Percentiles rank a stretch among this genome's conserved stretches.
These are phyloP conservation scores for Boletellus sp. DNA, from an alignment of 768 basidiomycete species.

Conservation along the genomic window DNA sequence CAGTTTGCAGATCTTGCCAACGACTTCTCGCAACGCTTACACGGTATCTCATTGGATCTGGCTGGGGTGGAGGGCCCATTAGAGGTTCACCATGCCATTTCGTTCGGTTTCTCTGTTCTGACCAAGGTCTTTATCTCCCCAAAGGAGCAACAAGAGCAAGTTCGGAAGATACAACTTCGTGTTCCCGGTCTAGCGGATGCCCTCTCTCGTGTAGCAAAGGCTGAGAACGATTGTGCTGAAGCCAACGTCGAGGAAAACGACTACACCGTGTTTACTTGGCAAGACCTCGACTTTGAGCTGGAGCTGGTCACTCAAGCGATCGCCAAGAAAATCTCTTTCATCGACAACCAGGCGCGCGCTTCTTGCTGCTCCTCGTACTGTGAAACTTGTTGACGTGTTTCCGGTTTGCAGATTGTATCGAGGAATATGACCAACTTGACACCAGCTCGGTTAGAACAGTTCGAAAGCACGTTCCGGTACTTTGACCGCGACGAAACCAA, in stretches of 20 bases:
- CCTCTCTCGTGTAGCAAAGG: conserved; percentile 51
- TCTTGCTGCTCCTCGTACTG: background rate
- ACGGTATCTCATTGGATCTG: conserved; percentile 66
- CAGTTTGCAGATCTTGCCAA: conserved; percentile 77
- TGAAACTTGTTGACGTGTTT: conserved; percentile 9
- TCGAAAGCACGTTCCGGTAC: conserved; percentile 95
- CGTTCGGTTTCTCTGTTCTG: conserved; percentile 3
- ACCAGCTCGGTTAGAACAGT: conserved; percentile 93
- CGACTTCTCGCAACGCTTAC: conserved; percentile 66
- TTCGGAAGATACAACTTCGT: conserved; percentile 60
- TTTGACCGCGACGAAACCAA: conserved; percentile 94
- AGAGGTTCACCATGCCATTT: conserved; percentile 46
- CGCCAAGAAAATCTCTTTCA: conserved; percentile 88
- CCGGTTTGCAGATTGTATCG: conserved; percentile 71
- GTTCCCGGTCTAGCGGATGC: conserved; percentile 62
- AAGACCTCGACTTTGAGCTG: conserved; percentile 88
- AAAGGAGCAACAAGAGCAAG: conserved; percentile 72
- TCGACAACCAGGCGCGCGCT: conserved; percentile 84
- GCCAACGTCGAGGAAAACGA: conserved; percentile 98
- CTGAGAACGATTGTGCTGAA: conserved; percentile 72
- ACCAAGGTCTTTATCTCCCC: background rate
- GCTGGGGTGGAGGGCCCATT: conserved; percentile 70
- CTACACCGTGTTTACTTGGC: conserved; percentile 84
- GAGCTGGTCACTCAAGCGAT: conserved; percentile 78
- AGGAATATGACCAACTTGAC: conserved; percentile 92